phyloP scores from a whole-genome alignment of 192 early-diverging fungal genomes.

The Linnemannia zychae region DNA sequence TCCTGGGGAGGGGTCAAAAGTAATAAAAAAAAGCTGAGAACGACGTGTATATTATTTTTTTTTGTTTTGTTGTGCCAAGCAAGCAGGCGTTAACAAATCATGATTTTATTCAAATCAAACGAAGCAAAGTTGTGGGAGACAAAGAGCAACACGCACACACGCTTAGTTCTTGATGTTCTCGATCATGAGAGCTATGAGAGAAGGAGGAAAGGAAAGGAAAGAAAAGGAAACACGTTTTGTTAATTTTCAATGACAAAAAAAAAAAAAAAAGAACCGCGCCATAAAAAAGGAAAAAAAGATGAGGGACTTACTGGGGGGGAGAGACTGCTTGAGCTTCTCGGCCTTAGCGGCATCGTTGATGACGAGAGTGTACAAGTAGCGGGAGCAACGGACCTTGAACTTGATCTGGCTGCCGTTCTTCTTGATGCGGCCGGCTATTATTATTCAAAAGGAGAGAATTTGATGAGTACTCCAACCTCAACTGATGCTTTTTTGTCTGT shows the following conservation, averaged over 20 bases:
- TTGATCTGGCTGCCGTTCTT: slow-evolving; percentile 80
- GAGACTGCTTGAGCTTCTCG: slow-evolving; percentile 94
- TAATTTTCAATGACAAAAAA: background rate
- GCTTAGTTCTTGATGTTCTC: slow-evolving; percentile 61
- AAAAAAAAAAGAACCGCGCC: background rate
- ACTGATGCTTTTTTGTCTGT: background rate
- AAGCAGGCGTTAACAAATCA: slow-evolving; percentile 13
- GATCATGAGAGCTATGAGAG: slow-evolving; percentile 43
- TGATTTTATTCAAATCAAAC: slow-evolving; percentile 33
- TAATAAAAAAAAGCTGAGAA: background rate
- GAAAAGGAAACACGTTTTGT: background rate
- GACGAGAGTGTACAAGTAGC: slow-evolving; percentile 98
- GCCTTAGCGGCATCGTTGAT: slow-evolving; percentile 96
- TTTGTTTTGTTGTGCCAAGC: slow-evolving; percentile 30
- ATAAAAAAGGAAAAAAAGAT: background rate
- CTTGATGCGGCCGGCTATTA: slow-evolving; percentile 90
- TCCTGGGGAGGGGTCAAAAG: too few relatives aligned
- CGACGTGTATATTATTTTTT: background rate
- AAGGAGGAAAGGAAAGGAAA: background rate
- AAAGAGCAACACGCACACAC: slow-evolving; percentile 31
- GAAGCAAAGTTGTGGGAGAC: slow-evolving; percentile 15
- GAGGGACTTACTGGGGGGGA: slow-evolving; percentile 79
- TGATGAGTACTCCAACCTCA: background rate
- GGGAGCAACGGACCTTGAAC: slow-evolving; percentile 99
- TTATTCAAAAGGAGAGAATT: background rate